Percentiles rank a stretch among this genome's conserved stretches.
Evolutionary conservation across 139 green algal genomes (phyloP).

Genomic region (Chlamydomonas sphaeroides): DNA sequence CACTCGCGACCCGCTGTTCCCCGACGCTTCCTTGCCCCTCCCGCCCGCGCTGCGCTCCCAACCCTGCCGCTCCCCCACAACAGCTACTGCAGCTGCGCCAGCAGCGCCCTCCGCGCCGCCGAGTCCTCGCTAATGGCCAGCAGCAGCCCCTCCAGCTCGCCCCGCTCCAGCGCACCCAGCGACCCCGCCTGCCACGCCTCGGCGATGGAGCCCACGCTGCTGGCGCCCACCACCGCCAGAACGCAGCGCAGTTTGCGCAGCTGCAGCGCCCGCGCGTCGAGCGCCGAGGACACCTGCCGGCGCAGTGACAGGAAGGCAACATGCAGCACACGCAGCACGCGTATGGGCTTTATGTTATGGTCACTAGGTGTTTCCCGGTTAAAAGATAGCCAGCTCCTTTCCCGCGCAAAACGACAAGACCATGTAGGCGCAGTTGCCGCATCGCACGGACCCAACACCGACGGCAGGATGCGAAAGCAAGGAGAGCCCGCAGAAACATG

Average conservation of each 20-base stretch:
- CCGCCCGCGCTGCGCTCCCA: background rate
- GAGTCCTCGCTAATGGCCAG: slow-evolving; percentile 24
- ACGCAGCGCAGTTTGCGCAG: slow-evolving; percentile 20
- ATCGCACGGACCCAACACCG: too few relatives aligned
- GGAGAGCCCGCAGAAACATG: too few relatives aligned
- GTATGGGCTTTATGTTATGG: too few relatives aligned
- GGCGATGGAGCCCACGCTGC: background rate
- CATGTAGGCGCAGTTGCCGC: too few relatives aligned
- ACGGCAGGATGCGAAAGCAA: too few relatives aligned
- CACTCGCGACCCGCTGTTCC: background rate
- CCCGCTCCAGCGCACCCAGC: background rate
- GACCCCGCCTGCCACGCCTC: slow-evolving; percentile 6
- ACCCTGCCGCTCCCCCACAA: background rate
- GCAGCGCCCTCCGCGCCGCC: slow-evolving; percentile 1
- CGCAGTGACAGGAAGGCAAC: too few relatives aligned
- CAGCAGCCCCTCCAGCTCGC: slow-evolving; percentile 24
- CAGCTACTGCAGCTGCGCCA: background rate
- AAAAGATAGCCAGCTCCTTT: too few relatives aligned
- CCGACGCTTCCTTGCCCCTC: background rate
- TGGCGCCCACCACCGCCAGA: background rate
- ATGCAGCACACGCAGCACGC: background rate
- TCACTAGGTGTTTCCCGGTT: too few relatives aligned
- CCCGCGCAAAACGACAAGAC: too few relatives aligned
- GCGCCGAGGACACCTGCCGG: background rate
- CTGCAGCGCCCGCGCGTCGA: background rate